These are phyloP conservation scores for Geranium rotundifolium DNA, from an alignment of 345 rosid genomes.

Conservation along the genomic window DNA sequence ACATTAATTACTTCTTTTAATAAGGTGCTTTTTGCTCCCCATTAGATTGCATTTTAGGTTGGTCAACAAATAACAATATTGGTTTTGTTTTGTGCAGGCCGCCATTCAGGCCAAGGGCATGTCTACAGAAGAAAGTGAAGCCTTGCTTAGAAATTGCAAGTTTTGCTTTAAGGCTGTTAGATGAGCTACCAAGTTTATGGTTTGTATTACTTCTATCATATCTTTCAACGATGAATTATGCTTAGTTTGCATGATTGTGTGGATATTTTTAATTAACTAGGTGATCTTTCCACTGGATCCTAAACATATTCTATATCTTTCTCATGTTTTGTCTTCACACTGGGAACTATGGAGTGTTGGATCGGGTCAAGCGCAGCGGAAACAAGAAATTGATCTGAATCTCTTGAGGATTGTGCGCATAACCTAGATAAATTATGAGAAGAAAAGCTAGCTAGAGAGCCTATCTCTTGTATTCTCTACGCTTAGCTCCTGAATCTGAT, in stretches of 20 bases:
- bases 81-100: conserved; percentile 29
- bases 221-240: neutral
- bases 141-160: conserved; percentile 47
- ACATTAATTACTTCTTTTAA: too few species aligned
- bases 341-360: conserved; percentile 65
- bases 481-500: too few species aligned
- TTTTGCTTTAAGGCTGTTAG: too few species aligned
- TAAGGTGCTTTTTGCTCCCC: neutral
- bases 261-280: neutral
- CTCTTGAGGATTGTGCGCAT: too few species aligned
- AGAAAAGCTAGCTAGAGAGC: too few species aligned
- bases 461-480: too few species aligned
- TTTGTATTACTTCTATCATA: neutral
- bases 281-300: too few species aligned
- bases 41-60: neutral
- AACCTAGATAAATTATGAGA: too few species aligned
- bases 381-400: too few species aligned
- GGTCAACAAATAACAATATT: too few species aligned
- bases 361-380: too few species aligned
- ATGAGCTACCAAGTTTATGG: too few species aligned
- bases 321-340: conserved; percentile 19
- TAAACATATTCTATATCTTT: neutral
- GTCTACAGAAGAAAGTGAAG: conserved; percentile 54
- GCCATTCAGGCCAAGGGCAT: conserved; percentile 81
- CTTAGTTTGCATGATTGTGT: neutral